These are phyloP conservation scores for Schwanniomyces yamadae DNA, from an alignment of 805 yeast species.

Conservation along the genomic window DNA sequence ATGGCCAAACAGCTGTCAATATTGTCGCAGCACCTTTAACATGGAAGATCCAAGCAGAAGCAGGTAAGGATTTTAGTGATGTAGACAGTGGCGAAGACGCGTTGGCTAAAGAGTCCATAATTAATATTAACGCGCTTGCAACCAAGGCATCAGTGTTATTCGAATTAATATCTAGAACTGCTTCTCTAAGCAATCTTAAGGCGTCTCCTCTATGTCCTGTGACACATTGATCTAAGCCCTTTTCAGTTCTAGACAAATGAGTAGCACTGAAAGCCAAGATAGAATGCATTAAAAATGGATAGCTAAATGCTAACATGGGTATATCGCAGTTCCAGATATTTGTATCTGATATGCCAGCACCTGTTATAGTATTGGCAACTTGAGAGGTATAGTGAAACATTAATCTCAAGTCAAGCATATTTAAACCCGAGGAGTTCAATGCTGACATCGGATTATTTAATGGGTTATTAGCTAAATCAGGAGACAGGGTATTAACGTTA, in stretches of 20 bases:
- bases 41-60: constrained; percentile 96
- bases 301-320: constrained; percentile 82
- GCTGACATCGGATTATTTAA: constrained; percentile 13
- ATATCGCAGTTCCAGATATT: constrained; percentile 86
- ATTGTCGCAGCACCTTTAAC: constrained; percentile 97
- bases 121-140: constrained; percentile 83
- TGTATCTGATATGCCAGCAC: constrained; percentile 84
- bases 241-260: constrained; percentile 74
- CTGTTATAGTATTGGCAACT: constrained; percentile 84
- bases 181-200: constrained; percentile 72
- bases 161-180: constrained; percentile 77
- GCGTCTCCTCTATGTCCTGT: constrained; percentile 89
- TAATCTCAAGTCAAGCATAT: constrained; percentile 73
- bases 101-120: constrained; percentile 92
- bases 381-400: constrained; percentile 85
- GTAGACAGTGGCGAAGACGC: constrained; percentile 62
- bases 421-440: constrained; percentile 34
- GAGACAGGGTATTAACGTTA: constrained; percentile 15
- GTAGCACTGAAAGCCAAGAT: constrained; percentile 90
- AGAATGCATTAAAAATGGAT: constrained; percentile 91
- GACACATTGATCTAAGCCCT: constrained; percentile 76
- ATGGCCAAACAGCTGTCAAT: constrained; percentile 93
- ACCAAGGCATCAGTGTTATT: constrained; percentile 92
- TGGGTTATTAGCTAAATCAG: constrained; percentile 8
- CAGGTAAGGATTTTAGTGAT: constrained; percentile 67